Base-by-base conservation (phyloP, 495 filamentous ascomycete genomes). In the Xylaria telfairii region DNA sequence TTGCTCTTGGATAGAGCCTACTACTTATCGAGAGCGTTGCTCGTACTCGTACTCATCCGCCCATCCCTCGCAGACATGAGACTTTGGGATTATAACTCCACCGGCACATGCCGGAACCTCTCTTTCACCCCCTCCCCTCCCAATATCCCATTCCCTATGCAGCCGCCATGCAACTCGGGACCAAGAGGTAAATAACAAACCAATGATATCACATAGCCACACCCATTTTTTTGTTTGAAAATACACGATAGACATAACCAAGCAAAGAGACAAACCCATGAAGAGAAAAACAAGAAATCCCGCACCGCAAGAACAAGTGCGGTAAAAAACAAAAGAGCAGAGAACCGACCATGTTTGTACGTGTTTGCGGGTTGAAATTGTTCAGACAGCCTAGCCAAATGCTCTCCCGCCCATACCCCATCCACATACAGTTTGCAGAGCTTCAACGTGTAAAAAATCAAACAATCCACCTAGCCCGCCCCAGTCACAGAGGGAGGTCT, bases 81-180 rank as follows among this genome's bases (percentile, higher is more conserved):
- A 39, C 30, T 9, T 32, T 32, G 26, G 57, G 17, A 61, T 53
- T 62, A 34, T 26, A 39, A 69, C 59, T 61, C 67, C 67, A 61
- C 44, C 28, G n/a, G 56, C 28, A 62, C 42, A 57, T 28, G 10
- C 42, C 30, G 2, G 8, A 59, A 28, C 44, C 56, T n/a, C 56
- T 68, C 28, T 21, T 26, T 62, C 54, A 24, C 67, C 24, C 54
- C 37, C 10, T 51, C n/a, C 44, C 46, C 19, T 17, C 46, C 44
- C 51, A 4, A 1, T 30, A 28, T 54, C 30, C 17, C 30, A 41
- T 51, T 44, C 57, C 54, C 44, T 60, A 69, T 69, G 67, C 67
- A 69, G 67, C 67, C 57, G 67, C 59, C 57, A 69, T 69, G 67
- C 67, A 69, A 69, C 67, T 69, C 67, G 67, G 67, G 57, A 69